Conservation (phyloP, 2,329 filamentous ascomycete species). For the Fusarium fujikuroi region DNA sequence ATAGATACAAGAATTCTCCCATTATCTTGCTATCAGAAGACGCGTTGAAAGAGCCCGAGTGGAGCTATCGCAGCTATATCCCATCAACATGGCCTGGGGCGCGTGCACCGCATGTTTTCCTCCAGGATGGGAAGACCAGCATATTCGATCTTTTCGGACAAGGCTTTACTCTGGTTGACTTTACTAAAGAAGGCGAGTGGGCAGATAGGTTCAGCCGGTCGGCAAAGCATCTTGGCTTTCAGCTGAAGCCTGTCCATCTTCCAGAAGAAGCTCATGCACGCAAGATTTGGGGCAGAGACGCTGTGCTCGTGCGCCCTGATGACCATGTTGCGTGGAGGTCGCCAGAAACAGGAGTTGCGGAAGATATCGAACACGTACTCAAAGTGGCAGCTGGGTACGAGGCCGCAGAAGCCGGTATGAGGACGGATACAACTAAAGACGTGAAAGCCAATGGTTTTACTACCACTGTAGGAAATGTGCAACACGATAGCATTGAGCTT, state of each 20-base stretch:
- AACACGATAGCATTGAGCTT: no score
- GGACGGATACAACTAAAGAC: no score
- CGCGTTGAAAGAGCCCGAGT: not conserved
- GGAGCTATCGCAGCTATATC: not conserved
- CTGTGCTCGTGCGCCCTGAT: not conserved
- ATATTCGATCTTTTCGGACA: not conserved
- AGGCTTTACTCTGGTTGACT: not conserved
- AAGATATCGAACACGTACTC: not conserved
- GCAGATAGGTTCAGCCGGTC: not conserved
- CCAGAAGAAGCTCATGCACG: not conserved
- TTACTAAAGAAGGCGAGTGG: not conserved
- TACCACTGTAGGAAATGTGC: not conserved
- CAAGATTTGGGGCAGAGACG: not conserved
- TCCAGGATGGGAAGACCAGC: not conserved
- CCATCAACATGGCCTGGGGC: not conserved
- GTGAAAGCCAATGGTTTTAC: fast-evolving
- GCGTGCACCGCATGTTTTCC: not conserved
- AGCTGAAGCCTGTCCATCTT: not conserved
- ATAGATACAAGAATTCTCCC: not conserved
- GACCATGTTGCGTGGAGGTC: not conserved
- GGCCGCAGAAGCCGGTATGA: not conserved
- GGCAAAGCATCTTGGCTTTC: not conserved
- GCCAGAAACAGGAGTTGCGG: not conserved
- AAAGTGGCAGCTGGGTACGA: not conserved
- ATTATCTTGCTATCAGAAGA: not conserved